A percentile compares a stretch with the other conserved stretches of the same genome.
Evolutionary conservation across 768 basidiomycete species (phyloP).

Genomic region (Auricularia auricula-judae): DNA sequence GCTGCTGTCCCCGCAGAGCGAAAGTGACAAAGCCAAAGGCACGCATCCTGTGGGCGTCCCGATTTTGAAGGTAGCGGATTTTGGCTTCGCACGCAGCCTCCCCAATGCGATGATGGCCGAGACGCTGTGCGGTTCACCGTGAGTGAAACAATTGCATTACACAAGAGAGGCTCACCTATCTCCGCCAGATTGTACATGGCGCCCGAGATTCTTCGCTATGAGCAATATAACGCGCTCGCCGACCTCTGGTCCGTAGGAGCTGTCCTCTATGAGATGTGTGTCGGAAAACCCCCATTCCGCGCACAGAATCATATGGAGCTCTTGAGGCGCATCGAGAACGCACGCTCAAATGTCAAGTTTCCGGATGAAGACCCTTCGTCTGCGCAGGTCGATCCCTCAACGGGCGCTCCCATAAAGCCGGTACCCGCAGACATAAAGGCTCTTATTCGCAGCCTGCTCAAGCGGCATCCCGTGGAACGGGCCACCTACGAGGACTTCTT

Average conservation of each 20-base stretch:
- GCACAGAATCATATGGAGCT: constrained; percentile 95
- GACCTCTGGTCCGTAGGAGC: constrained; percentile 98
- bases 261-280: constrained; percentile 90
- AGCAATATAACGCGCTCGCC: constrained; percentile 96
- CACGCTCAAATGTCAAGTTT: constrained; percentile 79
- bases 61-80: constrained; percentile 93
- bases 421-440: constrained; percentile 80
- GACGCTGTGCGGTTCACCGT: constrained; percentile 96
- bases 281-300: constrained; percentile 88
- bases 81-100: constrained; percentile 90
- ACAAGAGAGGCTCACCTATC: not conserved
- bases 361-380: constrained; percentile 74
- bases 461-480: constrained; percentile 72
- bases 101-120: constrained; percentile 93
- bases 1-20: constrained; percentile 53
- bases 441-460: constrained; percentile 75
- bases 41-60: constrained; percentile 82
- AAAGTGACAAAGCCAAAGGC: constrained; percentile 60
- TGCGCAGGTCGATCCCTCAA: constrained; percentile 29
- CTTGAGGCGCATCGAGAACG: constrained; percentile 80
- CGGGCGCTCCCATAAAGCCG: constrained; percentile 38
- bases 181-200: constrained; percentile 85
- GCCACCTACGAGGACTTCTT: constrained; percentile 92
- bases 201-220: constrained; percentile 91
- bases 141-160: constrained; percentile 24